A percentile compares a stretch with the other conserved stretches of the same genome.
phyloP scores from a whole-genome alignment of 768 basidiomycete genomes.

The Scleroderma citrinum region DNA sequence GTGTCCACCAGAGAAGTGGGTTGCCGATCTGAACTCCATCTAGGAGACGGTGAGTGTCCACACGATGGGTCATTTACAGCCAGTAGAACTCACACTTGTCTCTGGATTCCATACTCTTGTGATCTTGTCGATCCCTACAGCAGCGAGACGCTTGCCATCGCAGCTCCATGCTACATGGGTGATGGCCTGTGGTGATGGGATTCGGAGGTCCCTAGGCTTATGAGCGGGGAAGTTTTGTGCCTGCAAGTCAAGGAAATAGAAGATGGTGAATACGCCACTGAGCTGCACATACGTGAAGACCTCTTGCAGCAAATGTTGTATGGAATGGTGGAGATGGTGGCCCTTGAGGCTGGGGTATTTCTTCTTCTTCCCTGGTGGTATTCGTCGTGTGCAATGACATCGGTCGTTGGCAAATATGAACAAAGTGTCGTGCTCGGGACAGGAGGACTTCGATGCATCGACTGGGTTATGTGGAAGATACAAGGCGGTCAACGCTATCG shows the following conservation, averaged over 20 bases:
- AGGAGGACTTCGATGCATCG: too few relatives aligned
- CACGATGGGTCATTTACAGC: not conserved
- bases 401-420: constrained; percentile 6
- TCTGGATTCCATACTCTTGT: constrained; percentile 76
- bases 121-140: constrained; percentile 77
- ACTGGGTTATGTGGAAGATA: too few relatives aligned
- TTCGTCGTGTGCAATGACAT: constrained; percentile 21
- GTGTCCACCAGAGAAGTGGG: constrained; percentile 64
- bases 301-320: constrained; percentile 63
- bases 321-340: constrained; percentile 71
- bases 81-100: constrained; percentile 52
- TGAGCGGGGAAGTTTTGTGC: constrained; percentile 76
- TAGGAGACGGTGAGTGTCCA: constrained; percentile 20
- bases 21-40: constrained; percentile 68
- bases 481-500: too few relatives aligned
- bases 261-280: constrained; percentile 2
- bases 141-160: constrained; percentile 75
- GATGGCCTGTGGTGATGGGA: constrained; percentile 57
- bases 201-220: constrained; percentile 68
- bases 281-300: constrained; percentile 55
- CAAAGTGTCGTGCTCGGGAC: constrained; percentile 1
- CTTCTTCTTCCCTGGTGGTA: constrained; percentile 48
- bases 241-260: constrained; percentile 32
- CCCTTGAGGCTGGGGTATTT: constrained; percentile 48
- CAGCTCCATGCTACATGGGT: constrained; percentile 81